Conservation (phyloP, 306 rosid species). For the Prinsepia uniflora region DNA sequence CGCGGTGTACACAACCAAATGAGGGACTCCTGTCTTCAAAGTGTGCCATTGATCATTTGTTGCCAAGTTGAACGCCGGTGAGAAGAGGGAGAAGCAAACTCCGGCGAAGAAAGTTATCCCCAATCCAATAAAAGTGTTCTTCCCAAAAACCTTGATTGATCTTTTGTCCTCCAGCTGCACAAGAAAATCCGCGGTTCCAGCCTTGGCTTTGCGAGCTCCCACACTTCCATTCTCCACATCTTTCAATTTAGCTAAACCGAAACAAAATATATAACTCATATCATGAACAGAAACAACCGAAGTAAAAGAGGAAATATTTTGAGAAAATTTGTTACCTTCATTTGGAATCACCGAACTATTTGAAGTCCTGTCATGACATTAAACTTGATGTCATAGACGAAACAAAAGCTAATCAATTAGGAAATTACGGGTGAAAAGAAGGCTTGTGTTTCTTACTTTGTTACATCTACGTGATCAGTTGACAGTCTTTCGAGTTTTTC, state of each 20-base stretch:
- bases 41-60: slow-evolving; percentile 93
- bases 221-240: slow-evolving; percentile 42
- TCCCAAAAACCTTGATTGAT: slow-evolving; percentile 87
- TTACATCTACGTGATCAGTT: slow-evolving; percentile 26
- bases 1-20: slow-evolving; percentile 70
- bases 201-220: slow-evolving; percentile 40
- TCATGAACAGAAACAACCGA: not conserved
- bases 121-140: slow-evolving; percentile 60
- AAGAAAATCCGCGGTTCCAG: slow-evolving; percentile 79
- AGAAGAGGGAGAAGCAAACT: slow-evolving; percentile 73
- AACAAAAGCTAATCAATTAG: not conserved
- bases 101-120: slow-evolving; percentile 74
- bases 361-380: slow-evolving; percentile 37
- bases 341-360: slow-evolving; percentile 23
- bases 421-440: not conserved
- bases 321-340: slow-evolving; percentile 36
- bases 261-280: slow-evolving; percentile 5
- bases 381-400: not conserved
- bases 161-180: slow-evolving; percentile 68
- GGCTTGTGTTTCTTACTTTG: slow-evolving; percentile 29
- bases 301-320: not conserved
- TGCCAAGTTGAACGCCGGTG: slow-evolving; percentile 91
- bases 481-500: slow-evolving; percentile 50
- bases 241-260: slow-evolving; percentile 26
- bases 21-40: slow-evolving; percentile 66